These are phyloP conservation scores for Penicillium nordicum DNA, from an alignment of 2,329 filamentous ascomycete genomes.

Conservation along the genomic window DNA sequence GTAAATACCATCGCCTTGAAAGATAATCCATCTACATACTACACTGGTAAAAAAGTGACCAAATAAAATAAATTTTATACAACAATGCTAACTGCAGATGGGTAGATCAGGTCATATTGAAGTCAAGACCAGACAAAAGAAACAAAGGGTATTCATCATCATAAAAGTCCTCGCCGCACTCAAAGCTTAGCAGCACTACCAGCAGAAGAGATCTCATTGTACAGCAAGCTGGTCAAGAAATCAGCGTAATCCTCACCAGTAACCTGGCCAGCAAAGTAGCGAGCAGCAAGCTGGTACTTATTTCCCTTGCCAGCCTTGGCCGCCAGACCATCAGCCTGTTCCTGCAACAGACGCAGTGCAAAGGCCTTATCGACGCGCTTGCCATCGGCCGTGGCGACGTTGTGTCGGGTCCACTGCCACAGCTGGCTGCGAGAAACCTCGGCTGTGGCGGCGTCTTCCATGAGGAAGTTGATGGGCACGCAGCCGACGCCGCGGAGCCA, in stretches of 20 bases:
- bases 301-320: constrained; percentile 78
- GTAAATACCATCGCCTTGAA: too few relatives aligned
- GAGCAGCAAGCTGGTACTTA: constrained; percentile 84
- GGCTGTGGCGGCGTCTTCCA: constrained; percentile 97
- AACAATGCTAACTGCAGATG: constrained; percentile 22
- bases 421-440: constrained; percentile 93
- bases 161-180: constrained; percentile 22
- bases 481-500: constrained; percentile 95
- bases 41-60: not conserved
- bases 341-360: constrained; percentile 77
- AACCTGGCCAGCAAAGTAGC: constrained; percentile 90
- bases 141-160: constrained; percentile 30
- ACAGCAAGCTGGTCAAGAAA: constrained; percentile 82
- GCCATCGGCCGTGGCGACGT: constrained; percentile 75
- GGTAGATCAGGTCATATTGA: not conserved
- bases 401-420: constrained; percentile 87
- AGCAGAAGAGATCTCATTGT: constrained; percentile 59
- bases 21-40: not conserved
- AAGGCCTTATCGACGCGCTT: constrained; percentile 92
- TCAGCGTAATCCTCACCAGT: constrained; percentile 97
- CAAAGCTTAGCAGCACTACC: constrained; percentile 67
- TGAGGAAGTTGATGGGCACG: constrained; percentile 95
- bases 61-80: constrained; percentile 18
- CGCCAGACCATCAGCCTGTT: constrained; percentile 74
- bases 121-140: constrained; percentile 1